Conservation (phyloP, 148 eudicot species). For the Vaccinium vitisidaea region DNA sequence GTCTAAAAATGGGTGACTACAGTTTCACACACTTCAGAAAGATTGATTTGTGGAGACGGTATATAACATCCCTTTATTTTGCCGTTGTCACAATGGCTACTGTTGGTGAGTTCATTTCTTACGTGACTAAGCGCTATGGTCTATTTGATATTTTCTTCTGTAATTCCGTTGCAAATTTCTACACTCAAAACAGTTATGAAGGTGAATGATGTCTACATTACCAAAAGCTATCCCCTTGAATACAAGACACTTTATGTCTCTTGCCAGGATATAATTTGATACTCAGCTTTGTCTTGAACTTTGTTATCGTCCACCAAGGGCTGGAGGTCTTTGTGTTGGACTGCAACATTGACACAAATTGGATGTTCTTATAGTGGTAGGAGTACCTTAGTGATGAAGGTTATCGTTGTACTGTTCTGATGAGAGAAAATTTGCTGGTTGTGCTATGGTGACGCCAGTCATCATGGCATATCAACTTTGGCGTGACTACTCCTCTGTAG, state of each 20-base stretch:
- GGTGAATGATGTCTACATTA: background rate
- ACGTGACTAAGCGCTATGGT: background rate
- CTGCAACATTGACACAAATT: background rate
- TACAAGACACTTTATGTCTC: background rate
- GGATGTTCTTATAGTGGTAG: background rate
- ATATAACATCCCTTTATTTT: slow-evolving; percentile 80
- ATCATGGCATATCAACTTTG: background rate
- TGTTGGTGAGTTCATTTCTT: slow-evolving; percentile 61
- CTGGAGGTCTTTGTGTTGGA: background rate
- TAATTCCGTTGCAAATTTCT: background rate
- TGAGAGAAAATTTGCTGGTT: background rate
- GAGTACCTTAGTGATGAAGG: background rate
- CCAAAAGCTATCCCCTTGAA: background rate
- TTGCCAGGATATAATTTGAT: background rate
- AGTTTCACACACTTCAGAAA: slow-evolving; percentile 75
- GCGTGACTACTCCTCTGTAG: background rate
- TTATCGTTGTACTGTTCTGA: background rate
- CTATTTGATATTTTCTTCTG: background rate
- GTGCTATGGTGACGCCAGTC: background rate
- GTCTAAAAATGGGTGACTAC: slow-evolving; percentile 76
- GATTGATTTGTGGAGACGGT: slow-evolving; percentile 74
- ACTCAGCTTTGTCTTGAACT: background rate
- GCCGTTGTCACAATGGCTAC: slow-evolving; percentile 97
- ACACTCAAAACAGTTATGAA: background rate
- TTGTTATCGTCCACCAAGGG: background rate